Evolutionary conservation across 768 basidiomycete species (phyloP).

Genomic region (Naganishia onofrii): DNA sequence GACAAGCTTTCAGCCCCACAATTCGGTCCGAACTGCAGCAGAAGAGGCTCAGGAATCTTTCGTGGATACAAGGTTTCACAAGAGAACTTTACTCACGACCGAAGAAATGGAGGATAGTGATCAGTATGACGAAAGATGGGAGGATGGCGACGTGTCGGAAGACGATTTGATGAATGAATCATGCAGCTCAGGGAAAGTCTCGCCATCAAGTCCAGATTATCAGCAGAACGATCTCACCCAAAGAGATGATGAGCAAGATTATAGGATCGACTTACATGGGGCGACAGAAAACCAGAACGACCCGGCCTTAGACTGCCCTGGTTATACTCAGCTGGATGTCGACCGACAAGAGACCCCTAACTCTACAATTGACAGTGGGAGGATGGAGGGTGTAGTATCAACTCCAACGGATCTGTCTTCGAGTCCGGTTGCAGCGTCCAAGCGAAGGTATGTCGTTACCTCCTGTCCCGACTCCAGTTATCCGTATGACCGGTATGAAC

Average conservation of each 20-base stretch:
- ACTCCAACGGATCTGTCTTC: background rate
- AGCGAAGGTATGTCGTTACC: slow-evolving; percentile 13
- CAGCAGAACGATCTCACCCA: background rate
- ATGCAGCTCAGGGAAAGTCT: background rate
- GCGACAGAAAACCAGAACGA: background rate
- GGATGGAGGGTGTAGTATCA: background rate
- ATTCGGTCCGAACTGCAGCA: background rate
- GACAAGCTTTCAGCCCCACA: background rate
- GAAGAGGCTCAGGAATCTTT: background rate
- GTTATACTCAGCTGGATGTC: background rate
- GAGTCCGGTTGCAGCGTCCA: background rate
- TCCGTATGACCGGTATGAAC: no score
- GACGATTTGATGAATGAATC: background rate
- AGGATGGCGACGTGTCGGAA: background rate
- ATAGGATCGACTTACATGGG: background rate
- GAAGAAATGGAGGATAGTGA: slow-evolving; percentile 20
- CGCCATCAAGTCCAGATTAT: background rate
- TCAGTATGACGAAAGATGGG: background rate
- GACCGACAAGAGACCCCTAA: background rate
- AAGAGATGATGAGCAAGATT: background rate
- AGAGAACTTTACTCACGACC: slow-evolving; percentile 2
- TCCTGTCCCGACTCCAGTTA: no score
- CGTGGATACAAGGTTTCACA: background rate
- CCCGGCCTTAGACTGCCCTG: background rate
- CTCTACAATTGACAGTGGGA: slow-evolving; percentile 5